These are phyloP conservation scores for Tetrapyrgos nigripes DNA, from an alignment of 1,284 basidiomycete species.

Conservation along the genomic window DNA sequence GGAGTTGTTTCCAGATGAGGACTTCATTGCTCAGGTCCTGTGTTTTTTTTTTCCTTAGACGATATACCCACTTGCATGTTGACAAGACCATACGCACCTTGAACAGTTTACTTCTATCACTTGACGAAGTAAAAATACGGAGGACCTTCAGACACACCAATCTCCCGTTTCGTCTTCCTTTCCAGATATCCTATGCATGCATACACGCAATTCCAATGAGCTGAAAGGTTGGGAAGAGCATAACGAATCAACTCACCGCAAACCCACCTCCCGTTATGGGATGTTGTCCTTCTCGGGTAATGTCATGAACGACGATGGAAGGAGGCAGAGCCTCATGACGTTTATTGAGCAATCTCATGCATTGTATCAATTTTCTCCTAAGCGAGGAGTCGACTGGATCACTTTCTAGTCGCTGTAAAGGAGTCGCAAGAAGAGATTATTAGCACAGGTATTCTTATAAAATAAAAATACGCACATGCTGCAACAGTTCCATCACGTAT, in stretches of 20 bases:
- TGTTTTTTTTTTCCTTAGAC: too few species aligned
- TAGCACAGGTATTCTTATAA: too few species aligned
- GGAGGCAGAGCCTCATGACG: not conserved
- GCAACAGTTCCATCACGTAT: too few species aligned
- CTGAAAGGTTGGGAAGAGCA: not conserved
- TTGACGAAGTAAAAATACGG: not conserved
- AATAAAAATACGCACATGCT: too few species aligned
- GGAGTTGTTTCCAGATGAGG: constrained; percentile 1
- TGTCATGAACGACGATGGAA: not conserved
- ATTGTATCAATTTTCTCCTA: too few species aligned
- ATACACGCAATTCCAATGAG: too few species aligned
- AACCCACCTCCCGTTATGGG: constrained; percentile 8
- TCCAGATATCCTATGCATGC: not conserved
- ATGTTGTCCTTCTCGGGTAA: not conserved
- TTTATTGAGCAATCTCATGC: not conserved
- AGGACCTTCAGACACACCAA: constrained; percentile 7
- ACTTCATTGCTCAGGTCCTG: constrained; percentile 5
- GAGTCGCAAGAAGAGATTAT: too few species aligned
- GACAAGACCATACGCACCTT: too few species aligned
- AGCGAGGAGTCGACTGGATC: too few species aligned
- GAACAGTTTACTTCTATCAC: too few species aligned
- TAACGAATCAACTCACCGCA: not conserved
- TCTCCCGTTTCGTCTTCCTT: not conserved
- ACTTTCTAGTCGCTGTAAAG: too few species aligned
- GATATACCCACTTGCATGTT: too few species aligned